Evolutionary conservation across 2,329 filamentous ascomycete genomes (phyloP).

Genomic region (Neonectria sp.): DNA sequence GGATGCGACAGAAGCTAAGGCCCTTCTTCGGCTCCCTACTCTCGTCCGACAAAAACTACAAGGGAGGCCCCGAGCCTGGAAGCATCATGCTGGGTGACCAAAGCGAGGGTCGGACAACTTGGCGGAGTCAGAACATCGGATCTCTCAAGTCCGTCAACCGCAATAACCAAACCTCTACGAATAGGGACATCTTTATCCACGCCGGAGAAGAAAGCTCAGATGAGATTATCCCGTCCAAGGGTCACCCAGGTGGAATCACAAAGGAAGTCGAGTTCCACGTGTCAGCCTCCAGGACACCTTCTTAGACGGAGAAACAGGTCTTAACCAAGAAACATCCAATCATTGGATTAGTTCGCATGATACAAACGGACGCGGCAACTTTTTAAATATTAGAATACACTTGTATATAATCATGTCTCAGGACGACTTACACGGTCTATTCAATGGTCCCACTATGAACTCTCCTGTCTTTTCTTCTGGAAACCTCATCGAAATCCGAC

Average conservation of each 20-base stretch:
- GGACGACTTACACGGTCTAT: not conserved
- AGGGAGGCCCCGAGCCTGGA: constrained; percentile 35
- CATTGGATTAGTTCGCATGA: not conserved
- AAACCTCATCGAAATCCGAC: too few species aligned
- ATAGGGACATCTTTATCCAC: constrained; percentile 35
- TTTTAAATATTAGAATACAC: too few species aligned
- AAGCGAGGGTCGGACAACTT: constrained; percentile 23
- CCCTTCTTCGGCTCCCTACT: constrained; percentile 44
- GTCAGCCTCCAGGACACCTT: constrained; percentile 19
- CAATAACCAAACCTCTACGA: not conserved
- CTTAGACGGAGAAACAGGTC: not conserved
- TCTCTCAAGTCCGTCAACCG: constrained; percentile 28
- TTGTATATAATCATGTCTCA: not conserved
- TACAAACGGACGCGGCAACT: not conserved
- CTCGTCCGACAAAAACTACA: constrained; percentile 44
- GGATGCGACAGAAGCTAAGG: constrained; percentile 45
- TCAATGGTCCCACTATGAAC: too few species aligned
- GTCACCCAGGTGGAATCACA: constrained; percentile 21
- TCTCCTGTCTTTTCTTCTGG: too few species aligned
- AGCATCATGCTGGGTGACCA: constrained; percentile 45
- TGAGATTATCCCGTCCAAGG: constrained; percentile 34
- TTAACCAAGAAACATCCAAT: not conserved
- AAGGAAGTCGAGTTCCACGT: constrained; percentile 44
- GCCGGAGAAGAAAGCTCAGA: constrained; percentile 39
- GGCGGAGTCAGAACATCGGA: constrained; percentile 35